Conservation (phyloP, 371 early-diverging fungal genomes). For the Coemansia sp. region DNA sequence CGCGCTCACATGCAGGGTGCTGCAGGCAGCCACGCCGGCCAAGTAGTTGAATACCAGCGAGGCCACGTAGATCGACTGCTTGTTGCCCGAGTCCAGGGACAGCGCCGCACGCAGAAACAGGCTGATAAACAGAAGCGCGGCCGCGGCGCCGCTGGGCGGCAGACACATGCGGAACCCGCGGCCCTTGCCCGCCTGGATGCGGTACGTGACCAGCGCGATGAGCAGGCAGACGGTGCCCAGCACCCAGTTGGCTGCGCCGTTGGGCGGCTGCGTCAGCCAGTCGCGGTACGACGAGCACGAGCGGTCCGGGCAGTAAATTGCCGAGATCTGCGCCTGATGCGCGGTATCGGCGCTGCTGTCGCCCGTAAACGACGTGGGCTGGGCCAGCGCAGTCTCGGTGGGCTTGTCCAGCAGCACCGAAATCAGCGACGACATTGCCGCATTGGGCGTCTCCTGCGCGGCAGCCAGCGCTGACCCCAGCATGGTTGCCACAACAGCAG, state of each 20-base stretch:
- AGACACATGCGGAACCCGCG: background rate
- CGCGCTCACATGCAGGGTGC: background rate
- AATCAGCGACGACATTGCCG: background rate
- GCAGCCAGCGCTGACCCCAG: constrained; percentile 1
- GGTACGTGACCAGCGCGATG: background rate
- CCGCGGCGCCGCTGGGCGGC: constrained; percentile 1
- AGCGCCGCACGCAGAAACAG: constrained; percentile 24
- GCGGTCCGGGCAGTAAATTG: constrained; percentile 4
- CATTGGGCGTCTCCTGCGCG: background rate
- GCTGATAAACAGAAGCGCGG: constrained; percentile 14
- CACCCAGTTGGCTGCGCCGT: constrained; percentile 7
- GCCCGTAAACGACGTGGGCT: background rate
- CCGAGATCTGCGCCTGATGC: background rate
- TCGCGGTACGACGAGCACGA: constrained; percentile 14
- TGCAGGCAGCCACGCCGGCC: background rate
- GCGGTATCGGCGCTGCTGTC: background rate
- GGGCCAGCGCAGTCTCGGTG: background rate
- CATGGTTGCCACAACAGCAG: background rate
- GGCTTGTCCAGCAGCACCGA: background rate
- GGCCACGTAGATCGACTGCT: constrained; percentile 7
- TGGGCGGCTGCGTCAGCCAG: constrained; percentile 21
- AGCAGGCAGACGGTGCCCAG: constrained; percentile 11
- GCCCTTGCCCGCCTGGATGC: background rate
- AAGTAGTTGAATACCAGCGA: constrained; percentile 20
- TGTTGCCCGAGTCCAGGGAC: constrained; percentile 7